These are phyloP conservation scores for Zangia roseola DNA, from an alignment of 768 basidiomycete genomes.

Conservation along the genomic window DNA sequence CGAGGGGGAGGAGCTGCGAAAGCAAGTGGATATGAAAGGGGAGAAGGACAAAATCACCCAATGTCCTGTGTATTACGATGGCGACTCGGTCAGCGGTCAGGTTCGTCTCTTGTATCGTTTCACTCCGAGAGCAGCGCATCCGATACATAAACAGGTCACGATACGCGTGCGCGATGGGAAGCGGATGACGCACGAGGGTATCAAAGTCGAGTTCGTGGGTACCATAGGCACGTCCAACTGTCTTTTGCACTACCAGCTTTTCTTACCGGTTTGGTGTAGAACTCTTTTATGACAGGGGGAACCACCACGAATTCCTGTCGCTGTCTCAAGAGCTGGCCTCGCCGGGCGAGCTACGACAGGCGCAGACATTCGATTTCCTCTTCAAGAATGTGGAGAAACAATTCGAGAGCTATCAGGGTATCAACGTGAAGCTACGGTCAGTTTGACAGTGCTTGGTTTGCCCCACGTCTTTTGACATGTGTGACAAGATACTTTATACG, in stretches of 20 bases:
- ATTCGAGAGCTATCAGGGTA: slow-evolving; percentile 96
- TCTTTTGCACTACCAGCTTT: neutral
- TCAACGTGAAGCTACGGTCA: slow-evolving; percentile 95
- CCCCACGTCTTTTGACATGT: slow-evolving; percentile 4
- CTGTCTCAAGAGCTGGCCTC: slow-evolving; percentile 93
- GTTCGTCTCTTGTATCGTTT: slow-evolving; percentile 40
- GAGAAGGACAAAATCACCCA: slow-evolving; percentile 85
- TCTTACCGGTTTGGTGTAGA: slow-evolving; percentile 34
- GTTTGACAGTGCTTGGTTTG: slow-evolving; percentile 22
- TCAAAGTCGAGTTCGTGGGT: slow-evolving; percentile 97
- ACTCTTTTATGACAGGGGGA: slow-evolving; percentile 95
- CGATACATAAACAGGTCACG: slow-evolving; percentile 52
- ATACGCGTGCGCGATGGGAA: slow-evolving; percentile 94
- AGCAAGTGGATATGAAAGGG: slow-evolving; percentile 85
- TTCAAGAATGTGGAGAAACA: slow-evolving; percentile 99
- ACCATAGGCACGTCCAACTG: slow-evolving; percentile 72
- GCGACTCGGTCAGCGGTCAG: slow-evolving; percentile 87
- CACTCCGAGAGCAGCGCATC: neutral
- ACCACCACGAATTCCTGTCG: slow-evolving; percentile 97
- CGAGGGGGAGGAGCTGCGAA: slow-evolving; percentile 81
- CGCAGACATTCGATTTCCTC: slow-evolving; percentile 93
- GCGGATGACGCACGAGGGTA: slow-evolving; percentile 91
- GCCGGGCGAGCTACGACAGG: slow-evolving; percentile 95
- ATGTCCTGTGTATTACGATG: slow-evolving; percentile 95
- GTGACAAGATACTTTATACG: slow-evolving; percentile 81